These are phyloP conservation scores for Pelargonium fulgidum DNA, from an alignment of 441 rosid genomes.

Conservation along the genomic window DNA sequence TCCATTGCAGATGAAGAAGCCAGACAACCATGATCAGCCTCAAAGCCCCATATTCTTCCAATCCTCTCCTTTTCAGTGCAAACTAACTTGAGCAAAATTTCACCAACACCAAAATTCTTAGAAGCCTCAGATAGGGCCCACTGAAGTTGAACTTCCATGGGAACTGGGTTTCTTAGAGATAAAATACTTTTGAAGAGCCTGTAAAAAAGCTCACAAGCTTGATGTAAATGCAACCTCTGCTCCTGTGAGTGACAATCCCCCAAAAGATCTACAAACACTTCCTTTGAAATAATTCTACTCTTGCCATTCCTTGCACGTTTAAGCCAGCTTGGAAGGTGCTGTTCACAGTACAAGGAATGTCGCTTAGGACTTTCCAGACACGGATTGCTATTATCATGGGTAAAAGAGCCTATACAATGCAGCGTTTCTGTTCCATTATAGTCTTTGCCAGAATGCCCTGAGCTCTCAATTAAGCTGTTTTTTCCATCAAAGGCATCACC, in stretches of 20 bases:
- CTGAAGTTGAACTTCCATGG: conserved; percentile 88
- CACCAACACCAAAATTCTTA: conserved; percentile 56
- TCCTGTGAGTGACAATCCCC: conserved; percentile 49
- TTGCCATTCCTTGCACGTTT: conserved; percentile 97
- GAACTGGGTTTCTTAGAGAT: conserved; percentile 81
- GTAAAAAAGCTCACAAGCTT: conserved; percentile 94
- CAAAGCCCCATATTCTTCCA: conserved; percentile 64
- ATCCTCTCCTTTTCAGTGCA: conserved; percentile 74
- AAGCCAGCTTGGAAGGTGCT: conserved; percentile 97
- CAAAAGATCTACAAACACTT: conserved; percentile 74
- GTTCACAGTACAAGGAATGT: conserved; percentile 75
- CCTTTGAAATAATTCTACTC: conserved; percentile 91
- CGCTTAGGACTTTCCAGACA: conserved; percentile 69
- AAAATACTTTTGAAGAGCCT: conserved; percentile 85
- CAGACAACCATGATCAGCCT: conserved; percentile 34
- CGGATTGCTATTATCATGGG: conserved; percentile 34
- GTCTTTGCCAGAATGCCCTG: conserved; percentile 38
- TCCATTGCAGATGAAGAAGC: conserved; percentile 32
- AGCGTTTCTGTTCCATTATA: conserved; percentile 28
- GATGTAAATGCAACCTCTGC: conserved; percentile 69
- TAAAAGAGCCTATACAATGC: conserved; percentile 60
- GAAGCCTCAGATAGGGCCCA: conserved; percentile 97
- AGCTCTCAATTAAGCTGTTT: conserved; percentile 38
- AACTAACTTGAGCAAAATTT: conserved; percentile 65
- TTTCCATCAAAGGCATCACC: conserved; percentile 28